Evolutionary conservation across 148 eudicot genomes (phyloP).

Genomic region (Cornus controversa): DNA sequence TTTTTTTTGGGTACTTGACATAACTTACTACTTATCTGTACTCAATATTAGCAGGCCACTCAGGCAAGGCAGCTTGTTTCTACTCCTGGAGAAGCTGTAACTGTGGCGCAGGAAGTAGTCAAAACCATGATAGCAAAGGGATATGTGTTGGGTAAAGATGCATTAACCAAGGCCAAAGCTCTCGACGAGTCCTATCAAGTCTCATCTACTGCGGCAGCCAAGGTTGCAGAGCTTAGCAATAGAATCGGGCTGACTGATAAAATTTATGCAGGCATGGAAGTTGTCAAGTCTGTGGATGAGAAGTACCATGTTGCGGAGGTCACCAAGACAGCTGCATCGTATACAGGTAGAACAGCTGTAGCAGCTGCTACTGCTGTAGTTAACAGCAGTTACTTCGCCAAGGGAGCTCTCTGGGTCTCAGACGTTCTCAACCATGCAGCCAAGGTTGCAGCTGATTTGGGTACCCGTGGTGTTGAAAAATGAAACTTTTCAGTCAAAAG

Average conservation of each 20-base stretch:
- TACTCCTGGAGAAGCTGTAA: conserved; percentile 37
- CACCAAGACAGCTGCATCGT: conserved; percentile 55
- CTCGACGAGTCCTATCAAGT: conserved; percentile 72
- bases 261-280: conserved; percentile 48
- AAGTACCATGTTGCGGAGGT: conserved; percentile 52
- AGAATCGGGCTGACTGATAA: conserved; percentile 70
- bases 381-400: conserved; percentile 67
- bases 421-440: conserved; percentile 65
- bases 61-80: conserved; percentile 22
- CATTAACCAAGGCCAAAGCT: conserved; percentile 62
- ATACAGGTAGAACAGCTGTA: conserved; percentile 64
- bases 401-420: conserved; percentile 77
- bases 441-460: conserved; percentile 67
- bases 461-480: conserved; percentile 29
- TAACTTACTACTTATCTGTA: no score
- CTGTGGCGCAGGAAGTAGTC: conserved; percentile 34
- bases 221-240: conserved; percentile 67
- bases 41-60: conserved; percentile 6
- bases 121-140: conserved; percentile 41
- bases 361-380: conserved; percentile 71
- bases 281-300: conserved; percentile 57
- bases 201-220: conserved; percentile 66
- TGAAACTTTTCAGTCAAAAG: conserved; percentile 19
- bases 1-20: not conserved
- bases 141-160: conserved; percentile 46